These are phyloP conservation scores for Asterochloris sp. DNA, from an alignment of 139 green algal species.

Conservation along the genomic window DNA sequence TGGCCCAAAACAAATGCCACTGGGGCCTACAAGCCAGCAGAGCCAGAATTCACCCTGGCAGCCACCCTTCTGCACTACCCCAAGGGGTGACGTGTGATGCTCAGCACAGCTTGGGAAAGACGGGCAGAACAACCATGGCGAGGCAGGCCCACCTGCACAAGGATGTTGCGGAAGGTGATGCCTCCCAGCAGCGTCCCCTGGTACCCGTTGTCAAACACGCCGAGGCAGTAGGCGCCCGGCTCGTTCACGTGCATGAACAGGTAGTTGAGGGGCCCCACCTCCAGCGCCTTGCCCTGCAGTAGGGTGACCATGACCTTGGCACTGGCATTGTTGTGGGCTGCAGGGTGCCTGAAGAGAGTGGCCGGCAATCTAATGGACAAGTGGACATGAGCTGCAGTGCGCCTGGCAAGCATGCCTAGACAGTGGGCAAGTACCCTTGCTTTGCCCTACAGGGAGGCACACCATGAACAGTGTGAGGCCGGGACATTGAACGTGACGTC, in stretches of 20 bases:
- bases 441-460: too few species aligned
- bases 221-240: conserved; percentile 79
- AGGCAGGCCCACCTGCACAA: conserved; percentile 53
- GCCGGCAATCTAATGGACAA: too few species aligned
- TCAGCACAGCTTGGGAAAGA: background rate
- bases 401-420: too few species aligned
- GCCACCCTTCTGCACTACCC: background rate
- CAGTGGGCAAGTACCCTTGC: too few species aligned
- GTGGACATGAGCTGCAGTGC: too few species aligned
- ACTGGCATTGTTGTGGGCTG: too few species aligned
- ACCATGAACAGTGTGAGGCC: too few species aligned
- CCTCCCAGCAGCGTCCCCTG: conserved; percentile 81
- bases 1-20: background rate
- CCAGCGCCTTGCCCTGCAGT: background rate
- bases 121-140: background rate
- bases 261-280: conserved; percentile 72
- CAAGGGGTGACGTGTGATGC: too few species aligned
- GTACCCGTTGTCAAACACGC: conserved; percentile 84
- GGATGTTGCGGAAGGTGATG: conserved; percentile 75
- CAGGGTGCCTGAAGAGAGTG: too few species aligned
- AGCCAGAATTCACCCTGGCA: background rate
- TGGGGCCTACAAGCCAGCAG: background rate
- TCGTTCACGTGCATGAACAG: conserved; percentile 74
- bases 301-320: background rate
- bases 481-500: too few species aligned